Conservation (phyloP, 805 yeast genomes). For the Candida suzukii region DNA sequence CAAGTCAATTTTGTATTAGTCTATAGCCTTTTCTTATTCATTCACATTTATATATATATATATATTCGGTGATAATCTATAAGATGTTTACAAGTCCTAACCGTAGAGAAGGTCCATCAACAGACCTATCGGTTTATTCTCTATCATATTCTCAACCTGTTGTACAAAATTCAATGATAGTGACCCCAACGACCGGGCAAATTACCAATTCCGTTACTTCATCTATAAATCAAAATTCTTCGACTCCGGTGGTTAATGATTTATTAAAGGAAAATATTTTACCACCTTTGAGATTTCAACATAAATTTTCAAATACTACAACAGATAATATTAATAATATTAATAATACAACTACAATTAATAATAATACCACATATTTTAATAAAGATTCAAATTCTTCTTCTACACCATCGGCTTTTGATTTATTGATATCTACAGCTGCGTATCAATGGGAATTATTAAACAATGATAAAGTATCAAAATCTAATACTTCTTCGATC, state of each 20-base stretch:
- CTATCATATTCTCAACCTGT: slow-evolving; percentile 4
- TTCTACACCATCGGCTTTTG: not conserved
- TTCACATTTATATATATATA: not conserved
- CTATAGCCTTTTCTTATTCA: no score
- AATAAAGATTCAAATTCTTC: no score
- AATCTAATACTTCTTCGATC: not conserved
- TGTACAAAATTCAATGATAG: not conserved
- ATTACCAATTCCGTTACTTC: not conserved
- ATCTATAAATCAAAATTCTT: not conserved
- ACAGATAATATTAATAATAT: not conserved
- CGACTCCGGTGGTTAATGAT: not conserved
- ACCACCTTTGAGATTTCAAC: not conserved
- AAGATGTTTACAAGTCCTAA: slow-evolving; percentile 1
- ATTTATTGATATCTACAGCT: not conserved
- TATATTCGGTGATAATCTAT: no score
- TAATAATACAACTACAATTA: no score
- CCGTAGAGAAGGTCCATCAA: slow-evolving; percentile 11
- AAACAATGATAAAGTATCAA: not conserved
- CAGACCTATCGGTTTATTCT: slow-evolving; percentile 25
- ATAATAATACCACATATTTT: no score
- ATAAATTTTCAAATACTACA: not conserved
- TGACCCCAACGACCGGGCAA: not conserved
- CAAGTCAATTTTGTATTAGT: no score
- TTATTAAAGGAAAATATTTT: not conserved
- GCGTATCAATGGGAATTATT: not conserved